Base-by-base conservation (phyloP, 1,284 basidiomycete genomes). In the Cystobasidium slooffiae region DNA sequence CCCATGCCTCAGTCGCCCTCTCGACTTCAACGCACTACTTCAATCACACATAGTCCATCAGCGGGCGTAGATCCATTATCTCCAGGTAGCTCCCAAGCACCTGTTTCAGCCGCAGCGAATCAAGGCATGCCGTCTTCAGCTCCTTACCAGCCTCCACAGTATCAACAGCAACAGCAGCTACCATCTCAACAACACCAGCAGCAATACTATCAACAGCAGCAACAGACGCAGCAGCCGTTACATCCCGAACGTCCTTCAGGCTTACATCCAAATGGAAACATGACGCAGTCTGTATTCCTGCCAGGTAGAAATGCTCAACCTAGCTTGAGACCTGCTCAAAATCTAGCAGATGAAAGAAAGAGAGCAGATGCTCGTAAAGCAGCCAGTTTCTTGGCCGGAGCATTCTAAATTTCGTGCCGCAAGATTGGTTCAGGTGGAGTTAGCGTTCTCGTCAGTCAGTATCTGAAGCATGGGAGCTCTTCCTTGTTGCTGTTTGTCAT, bases 321-420 rank as follows among this genome's bases (percentile, higher is more conserved):
- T 39, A 63, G 62, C 8, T 52, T 46, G 12, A 52, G 66, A 58
- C 52, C 66, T 49, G 66, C 41, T n/a, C 64, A 39, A 5, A 37
- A 56, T 39, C 24, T 58, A 49, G 66, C 56, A 16, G 75, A 76
- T 37, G 70, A 73, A 20, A 44, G 66, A 24, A 73, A 70, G 62
- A 62, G 75, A n/a, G 66, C 59, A n/a, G 75, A 76, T 67, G 72
- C 70, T 18, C 5, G 70, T 14, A 62, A 66, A 43, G 75, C 75
- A n/a, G 75, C 75, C 22, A 56, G 58, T 51, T 46, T 73, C 65
- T 58, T 76, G 14, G 70, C 75, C 2, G 72, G 72, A 18, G 63
- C 55, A 22, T 76, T 76, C 37, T 76, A 46, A 75, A 37, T n/a
- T 7, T 41, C n/a, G n/a, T n/a, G n/a, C n/a, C n/a, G n/a, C n/a